phyloP scores from a whole-genome alignment of 1,139 yeast genomes.

The Blastobotrys indianensis region DNA sequence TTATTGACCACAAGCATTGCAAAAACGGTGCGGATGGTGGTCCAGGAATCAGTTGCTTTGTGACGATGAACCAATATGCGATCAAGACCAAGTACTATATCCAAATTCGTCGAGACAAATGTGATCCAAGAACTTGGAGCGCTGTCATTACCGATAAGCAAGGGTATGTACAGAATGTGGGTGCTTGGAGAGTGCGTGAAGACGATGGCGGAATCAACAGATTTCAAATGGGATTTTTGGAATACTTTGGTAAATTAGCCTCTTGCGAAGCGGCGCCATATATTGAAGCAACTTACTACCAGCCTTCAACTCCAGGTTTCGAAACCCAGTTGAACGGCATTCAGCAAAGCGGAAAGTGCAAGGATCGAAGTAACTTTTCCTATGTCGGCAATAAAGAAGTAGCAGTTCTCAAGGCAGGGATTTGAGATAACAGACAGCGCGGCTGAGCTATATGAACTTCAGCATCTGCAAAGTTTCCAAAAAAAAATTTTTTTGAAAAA shows the following conservation, averaged over 20 bases:
- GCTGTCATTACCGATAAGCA: constrained; percentile 2
- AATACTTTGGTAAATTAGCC: background rate
- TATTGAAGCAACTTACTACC: background rate
- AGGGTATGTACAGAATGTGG: background rate
- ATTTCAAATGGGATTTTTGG: constrained; percentile 2
- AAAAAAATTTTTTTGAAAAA: too few species aligned
- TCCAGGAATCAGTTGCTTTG: background rate
- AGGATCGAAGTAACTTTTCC: background rate
- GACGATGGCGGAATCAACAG: background rate
- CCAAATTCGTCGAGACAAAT: background rate
- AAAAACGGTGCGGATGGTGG: constrained; percentile 5
- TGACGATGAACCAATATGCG: constrained; percentile 1
- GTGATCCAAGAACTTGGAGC: background rate
- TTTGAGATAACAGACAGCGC: too few species aligned
- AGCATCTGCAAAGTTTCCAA: too few species aligned
- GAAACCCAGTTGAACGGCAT: background rate
- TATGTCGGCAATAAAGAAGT: too few species aligned
- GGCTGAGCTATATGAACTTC: too few species aligned
- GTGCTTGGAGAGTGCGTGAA: background rate
- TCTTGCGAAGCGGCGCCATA: background rate
- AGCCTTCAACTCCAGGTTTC: background rate
- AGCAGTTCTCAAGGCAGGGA: too few species aligned
- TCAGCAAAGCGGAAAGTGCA: background rate
- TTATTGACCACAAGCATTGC: background rate
- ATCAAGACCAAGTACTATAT: constrained; percentile 1